Evolutionary conservation across 257 asterid genomes (phyloP), one percentile per base, ranked within the genome.

Genomic region (Scutellaria barbata): DNA sequence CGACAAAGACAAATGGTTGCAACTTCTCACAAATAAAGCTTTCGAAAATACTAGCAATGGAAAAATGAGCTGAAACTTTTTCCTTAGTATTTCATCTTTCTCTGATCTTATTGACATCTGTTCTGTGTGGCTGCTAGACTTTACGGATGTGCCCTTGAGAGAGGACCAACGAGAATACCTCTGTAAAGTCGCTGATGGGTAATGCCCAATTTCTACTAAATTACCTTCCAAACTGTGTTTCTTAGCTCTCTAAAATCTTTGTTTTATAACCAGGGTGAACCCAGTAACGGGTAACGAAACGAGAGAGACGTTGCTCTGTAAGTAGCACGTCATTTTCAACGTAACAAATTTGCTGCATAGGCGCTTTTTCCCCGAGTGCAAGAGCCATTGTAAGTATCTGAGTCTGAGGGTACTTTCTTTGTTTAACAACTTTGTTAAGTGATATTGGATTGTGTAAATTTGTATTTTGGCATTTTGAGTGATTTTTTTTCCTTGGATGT

Each of bases 141-240:
- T 94, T 76, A 94, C 99, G 1, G 98, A 94, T 70, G 98, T 94
- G 69, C 96, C 98, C n/a, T 67, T 91, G 72, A 87, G 99, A 76
- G 99, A 89, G 0, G 99, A 94, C 75, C 99, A 94, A 76, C 86
- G 93, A 25, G 89, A 69, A 71, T 94, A 89, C 79, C 98, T 94
- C 39, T 94, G 98, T 73, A 91, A 86, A 80, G 74, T 85, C 18
- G 99, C 97, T 4, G 90, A 85, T 14, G 99, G 99, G 98, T 92
- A 88, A 75, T 4, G n/a, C 9, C 45, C 16, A 13, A 17, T 54
- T 16, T 11, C 43, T 33, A 51, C 47, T 37, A 16, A 48, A 8
- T 67, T 18, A 33, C 72, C 46, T 62, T 58, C 55, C 1, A 7
- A 18, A 13, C 33, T 14, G 56, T 9, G 1, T n/a, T 17, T 10